Evolutionary conservation across 2,329 filamentous ascomycete species (phyloP).

Genomic region (Colletotrichum coccodes): DNA sequence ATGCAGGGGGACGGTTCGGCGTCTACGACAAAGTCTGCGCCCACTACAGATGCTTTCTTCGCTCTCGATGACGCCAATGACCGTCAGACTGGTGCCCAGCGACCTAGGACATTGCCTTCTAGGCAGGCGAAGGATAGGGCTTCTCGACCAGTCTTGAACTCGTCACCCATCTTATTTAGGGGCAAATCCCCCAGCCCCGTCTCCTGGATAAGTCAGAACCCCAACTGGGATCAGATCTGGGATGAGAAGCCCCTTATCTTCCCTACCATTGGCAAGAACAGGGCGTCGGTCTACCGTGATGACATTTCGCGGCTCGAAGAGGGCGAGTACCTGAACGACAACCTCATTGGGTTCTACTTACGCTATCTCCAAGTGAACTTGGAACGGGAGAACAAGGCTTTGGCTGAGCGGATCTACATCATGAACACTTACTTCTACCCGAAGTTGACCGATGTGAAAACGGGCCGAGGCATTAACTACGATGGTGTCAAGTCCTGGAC

Average conservation of each 20-base stretch:
- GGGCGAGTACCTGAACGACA: constrained; percentile 91
- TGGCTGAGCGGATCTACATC: constrained; percentile 78
- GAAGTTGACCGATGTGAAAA: constrained; percentile 72
- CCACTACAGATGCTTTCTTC: neutral
- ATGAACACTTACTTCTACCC: constrained; percentile 95
- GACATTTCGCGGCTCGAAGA: constrained; percentile 84
- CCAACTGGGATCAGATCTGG: constrained; percentile 64
- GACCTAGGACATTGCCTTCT: neutral
- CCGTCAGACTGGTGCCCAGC: neutral
- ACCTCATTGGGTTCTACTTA: constrained; percentile 88
- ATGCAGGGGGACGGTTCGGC: constrained; percentile 8
- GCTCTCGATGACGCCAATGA: neutral
- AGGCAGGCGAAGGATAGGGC: constrained; percentile 4
- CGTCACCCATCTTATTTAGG: constrained; percentile 6
- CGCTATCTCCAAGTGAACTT: constrained; percentile 75
- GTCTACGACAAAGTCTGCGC: neutral
- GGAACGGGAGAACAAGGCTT: constrained; percentile 62
- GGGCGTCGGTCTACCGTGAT: constrained; percentile 74
- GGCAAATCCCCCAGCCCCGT: constrained; percentile 33
- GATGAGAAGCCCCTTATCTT: constrained; percentile 67
- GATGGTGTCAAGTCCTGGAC: constrained; percentile 90
- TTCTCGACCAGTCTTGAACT: neutral
- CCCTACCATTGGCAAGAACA: constrained; percentile 65
- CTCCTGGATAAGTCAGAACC: constrained; percentile 62
- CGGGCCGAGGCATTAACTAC: constrained; percentile 77